Conservation (phyloP, 257 asterid species). For the Verbascum thapsus region DNA sequence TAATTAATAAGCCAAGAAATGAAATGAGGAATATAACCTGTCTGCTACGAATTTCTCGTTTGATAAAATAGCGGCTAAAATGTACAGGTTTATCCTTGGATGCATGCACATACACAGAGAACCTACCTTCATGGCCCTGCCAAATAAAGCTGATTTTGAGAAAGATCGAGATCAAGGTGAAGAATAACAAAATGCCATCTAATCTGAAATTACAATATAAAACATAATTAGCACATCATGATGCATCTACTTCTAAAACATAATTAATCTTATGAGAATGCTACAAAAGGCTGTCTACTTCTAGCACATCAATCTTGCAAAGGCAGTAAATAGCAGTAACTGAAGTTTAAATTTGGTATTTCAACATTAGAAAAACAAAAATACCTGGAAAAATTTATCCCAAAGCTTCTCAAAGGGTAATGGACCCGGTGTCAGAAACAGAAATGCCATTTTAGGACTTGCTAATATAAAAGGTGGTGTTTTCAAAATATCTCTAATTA, state of each 20-base stretch:
- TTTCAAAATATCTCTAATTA: slow-evolving; percentile 76
- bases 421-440: slow-evolving; percentile 93
- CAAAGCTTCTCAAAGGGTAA: slow-evolving; percentile 96
- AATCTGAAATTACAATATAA: slow-evolving; percentile 24
- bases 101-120: slow-evolving; percentile 70
- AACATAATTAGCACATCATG: background rate
- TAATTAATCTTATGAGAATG: background rate
- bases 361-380: slow-evolving; percentile 4
- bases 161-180: slow-evolving; percentile 18
- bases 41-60: slow-evolving; percentile 90
- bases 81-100: slow-evolving; percentile 92
- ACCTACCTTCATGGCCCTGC: slow-evolving; percentile 91
- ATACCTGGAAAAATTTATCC: slow-evolving; percentile 97
- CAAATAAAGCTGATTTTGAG: slow-evolving; percentile 19
- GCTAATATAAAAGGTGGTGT: slow-evolving; percentile 50
- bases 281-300: slow-evolving; percentile 16
- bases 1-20: slow-evolving; percentile 2
- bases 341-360: background rate
- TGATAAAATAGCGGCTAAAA: slow-evolving; percentile 92
- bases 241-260: background rate
- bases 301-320: slow-evolving; percentile 4
- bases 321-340: slow-evolving; percentile 12
- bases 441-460: slow-evolving; percentile 81
- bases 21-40: slow-evolving; percentile 54
- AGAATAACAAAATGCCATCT: slow-evolving; percentile 8